Base-by-base conservation (phyloP, 345 rosid genomes). In the Lepidium didymum region DNA sequence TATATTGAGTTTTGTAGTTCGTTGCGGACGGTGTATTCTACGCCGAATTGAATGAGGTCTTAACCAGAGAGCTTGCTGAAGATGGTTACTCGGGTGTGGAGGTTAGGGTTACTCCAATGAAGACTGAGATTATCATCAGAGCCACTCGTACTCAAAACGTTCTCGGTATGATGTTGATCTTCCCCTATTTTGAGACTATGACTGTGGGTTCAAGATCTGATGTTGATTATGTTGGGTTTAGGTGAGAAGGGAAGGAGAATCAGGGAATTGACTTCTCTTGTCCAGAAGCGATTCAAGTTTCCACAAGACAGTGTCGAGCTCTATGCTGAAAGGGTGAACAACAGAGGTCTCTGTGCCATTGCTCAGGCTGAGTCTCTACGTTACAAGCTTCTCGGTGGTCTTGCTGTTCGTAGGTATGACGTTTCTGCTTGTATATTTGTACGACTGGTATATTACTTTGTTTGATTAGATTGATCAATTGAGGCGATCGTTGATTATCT, bases 41-140 rank as follows among this genome's bases (percentile, higher is more conserved):
- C 10, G 93, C 93, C 0, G 93, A 87, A 70, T 73, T 87, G 14
- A 87, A 87, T 38, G 93, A 87, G 75, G 82, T 85, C 0, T 44
- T 87, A 64, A 87, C 87, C 3, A 79, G 93, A 62, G 90, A 85
- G 81, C 85, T 85, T 11, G 88, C 90, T 1, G 90, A 83, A 75
- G 93, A 87, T 79, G 93, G 93, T 34, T 87, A 87, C 83, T 87
- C 93, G 1, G 90, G 93, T 35, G 93, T 85, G 27, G 90, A 85
- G 67, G 93, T 87, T 44, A 81, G 90, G 72, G 93, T 87, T 27
- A 87, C 93, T 11, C 93, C 90, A 2, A 84, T 85, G 88, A 85
- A 84, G 50, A 82, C 93, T 1, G 93, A 87, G 81, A 87, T 87
- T 56, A 87, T 87, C 64, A 87, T 87, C 37, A 70, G 93, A 46